A percentile compares a stretch with the other conserved stretches of the same genome.
phyloP scores from a whole-genome alignment of 257 asterid genomes.

The Echites panduratus region DNA sequence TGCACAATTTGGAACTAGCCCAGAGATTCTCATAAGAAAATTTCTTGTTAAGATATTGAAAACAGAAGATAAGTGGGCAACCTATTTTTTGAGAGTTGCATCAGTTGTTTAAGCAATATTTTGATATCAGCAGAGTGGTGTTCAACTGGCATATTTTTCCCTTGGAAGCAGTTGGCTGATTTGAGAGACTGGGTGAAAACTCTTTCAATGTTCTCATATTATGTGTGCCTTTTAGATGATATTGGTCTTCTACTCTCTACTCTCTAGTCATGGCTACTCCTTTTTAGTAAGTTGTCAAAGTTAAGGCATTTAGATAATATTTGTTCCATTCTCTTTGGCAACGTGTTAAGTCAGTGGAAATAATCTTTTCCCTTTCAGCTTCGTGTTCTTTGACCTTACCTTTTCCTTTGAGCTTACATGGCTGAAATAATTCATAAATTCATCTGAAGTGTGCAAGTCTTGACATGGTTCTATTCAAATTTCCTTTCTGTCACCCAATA shows the following conservation, averaged over 20 bases:
- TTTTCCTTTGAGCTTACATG: background rate
- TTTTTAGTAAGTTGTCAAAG: background rate
- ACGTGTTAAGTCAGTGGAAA: background rate
- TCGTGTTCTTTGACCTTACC: background rate
- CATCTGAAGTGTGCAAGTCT: background rate
- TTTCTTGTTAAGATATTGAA: background rate
- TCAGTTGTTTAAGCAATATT: background rate
- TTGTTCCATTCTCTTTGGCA: background rate
- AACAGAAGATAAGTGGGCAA: background rate
- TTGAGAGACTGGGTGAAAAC: background rate
- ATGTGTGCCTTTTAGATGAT: background rate
- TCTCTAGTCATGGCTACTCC: background rate
- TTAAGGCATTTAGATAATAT: background rate
- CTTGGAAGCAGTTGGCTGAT: background rate
- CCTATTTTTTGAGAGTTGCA: background rate
- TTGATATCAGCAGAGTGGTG: background rate
- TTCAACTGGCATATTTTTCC: background rate
- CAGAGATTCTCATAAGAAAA: background rate
- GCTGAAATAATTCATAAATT: background rate
- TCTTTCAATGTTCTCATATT: background rate
- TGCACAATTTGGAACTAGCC: background rate
- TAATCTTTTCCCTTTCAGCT: background rate
- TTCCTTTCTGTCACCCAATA: background rate
- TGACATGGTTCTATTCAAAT: background rate
- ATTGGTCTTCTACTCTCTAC: background rate